Base-by-base conservation (phyloP, 768 basidiomycete species). In the Leccinum incarnatum region DNA sequence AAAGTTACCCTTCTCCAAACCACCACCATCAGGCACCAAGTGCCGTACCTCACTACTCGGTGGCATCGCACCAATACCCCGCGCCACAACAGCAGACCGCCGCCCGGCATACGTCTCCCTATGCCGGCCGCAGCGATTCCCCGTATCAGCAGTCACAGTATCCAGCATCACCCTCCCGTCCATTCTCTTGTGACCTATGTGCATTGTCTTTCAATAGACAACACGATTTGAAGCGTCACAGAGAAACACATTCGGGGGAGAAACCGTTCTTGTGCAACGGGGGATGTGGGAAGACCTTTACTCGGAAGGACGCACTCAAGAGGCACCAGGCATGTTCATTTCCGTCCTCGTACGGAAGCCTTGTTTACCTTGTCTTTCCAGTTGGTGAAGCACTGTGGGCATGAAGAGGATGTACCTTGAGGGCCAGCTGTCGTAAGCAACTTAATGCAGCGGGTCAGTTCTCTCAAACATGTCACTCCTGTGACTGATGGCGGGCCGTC, bases 241-340 rank as follows among this genome's bases (percentile, higher is more conserved):
- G 87, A 62, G 89, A 92, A 65, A 92, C 89, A 25, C 91, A 92
- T 74, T 88, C 88, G 5, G 90, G 90, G 37, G 90, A 92, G 72
- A 92, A 91, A 70, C 90, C 91, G 9, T 93, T 85, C 74, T 72
- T 84, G 17, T 93, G 91, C 73, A 91, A 91, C 65, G 89, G 88
- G 12, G 88, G 87, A 47, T 93, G 91, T 59, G 89, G 89, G 51
- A 92, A 92, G 78, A 91, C 90, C 3, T 93, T 92, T 69, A 93
- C 90, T 51, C 82, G 91, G 63, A 91, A 92, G 75, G 91, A 93
- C 68, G 91, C 91, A 15, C 74, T 93, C 67, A 93, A 92, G 75
- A 83, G 91, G 60, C 91, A 93, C 70, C 91, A 93, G 83, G 91
- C 83, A 65, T 60, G 83, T 55, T 58, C 56, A 46, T 27, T 45